These are phyloP conservation scores for Lachnellula arida DNA, from an alignment of 2,329 filamentous ascomycete species.

Conservation along the genomic window DNA sequence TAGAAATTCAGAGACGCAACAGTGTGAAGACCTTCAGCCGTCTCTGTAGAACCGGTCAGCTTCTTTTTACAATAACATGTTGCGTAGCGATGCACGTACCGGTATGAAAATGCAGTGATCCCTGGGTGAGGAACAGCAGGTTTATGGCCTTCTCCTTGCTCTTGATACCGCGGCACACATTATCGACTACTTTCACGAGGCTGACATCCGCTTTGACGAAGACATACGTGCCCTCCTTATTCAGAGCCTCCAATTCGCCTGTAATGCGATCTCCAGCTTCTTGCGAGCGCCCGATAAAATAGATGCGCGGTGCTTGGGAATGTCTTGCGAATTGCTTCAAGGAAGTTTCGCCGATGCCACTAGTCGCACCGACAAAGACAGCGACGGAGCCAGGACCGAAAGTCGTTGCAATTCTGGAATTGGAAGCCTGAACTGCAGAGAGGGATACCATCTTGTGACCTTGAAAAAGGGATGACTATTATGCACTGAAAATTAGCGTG, in stretches of 20 bases:
- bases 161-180: constrained; percentile 44
- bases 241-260: constrained; percentile 29
- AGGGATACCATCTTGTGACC: constrained; percentile 5
- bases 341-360: constrained; percentile 44
- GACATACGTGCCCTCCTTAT: constrained; percentile 37
- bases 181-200: constrained; percentile 42
- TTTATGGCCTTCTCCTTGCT: constrained; percentile 48
- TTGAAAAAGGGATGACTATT: neutral
- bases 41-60: constrained; percentile 26
- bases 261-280: constrained; percentile 35
- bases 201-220: constrained; percentile 42
- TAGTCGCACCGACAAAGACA: constrained; percentile 47
- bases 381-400: constrained; percentile 37
- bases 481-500: neutral
- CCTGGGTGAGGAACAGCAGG: constrained; percentile 47
- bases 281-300: constrained; percentile 43
- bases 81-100: constrained; percentile 19
- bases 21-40: constrained; percentile 48
- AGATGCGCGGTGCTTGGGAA: constrained; percentile 36
- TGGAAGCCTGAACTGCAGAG: constrained; percentile 5
- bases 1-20: constrained; percentile 48
- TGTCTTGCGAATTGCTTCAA: constrained; percentile 40
- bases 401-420: constrained; percentile 19
- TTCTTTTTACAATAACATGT: neutral
- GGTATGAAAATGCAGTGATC: constrained; percentile 32